A percentile compares a stretch with the other conserved stretches of the same genome.
These are phyloP conservation scores for Soucietia sequanensis DNA, from an alignment of 805 yeast genomes.

Conservation along the genomic window DNA sequence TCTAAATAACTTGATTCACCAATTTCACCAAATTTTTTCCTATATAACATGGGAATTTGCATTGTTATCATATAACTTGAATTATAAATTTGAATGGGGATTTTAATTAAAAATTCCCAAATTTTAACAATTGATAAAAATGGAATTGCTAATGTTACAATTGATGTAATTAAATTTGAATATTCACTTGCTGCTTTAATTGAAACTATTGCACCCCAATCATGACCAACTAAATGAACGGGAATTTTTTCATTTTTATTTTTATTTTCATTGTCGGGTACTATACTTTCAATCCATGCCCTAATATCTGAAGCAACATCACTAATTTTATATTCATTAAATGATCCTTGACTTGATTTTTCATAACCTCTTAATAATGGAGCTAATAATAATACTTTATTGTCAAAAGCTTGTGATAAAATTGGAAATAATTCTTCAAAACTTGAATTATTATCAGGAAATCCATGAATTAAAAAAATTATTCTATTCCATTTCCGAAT, in stretches of 20 bases:
- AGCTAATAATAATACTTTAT: constrained; percentile 23
- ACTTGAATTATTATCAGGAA: constrained; percentile 36
- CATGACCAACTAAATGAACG: constrained; percentile 42
- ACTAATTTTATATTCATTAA: constrained; percentile 21
- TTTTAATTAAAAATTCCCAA: constrained; percentile 27
- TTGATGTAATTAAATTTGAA: constrained; percentile 32
- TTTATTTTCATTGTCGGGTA: no score
- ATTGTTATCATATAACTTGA: constrained; percentile 38
- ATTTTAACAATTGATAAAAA: constrained; percentile 24
- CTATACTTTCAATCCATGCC: constrained; percentile 28
- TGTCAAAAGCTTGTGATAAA: constrained; percentile 13
- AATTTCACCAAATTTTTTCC: constrained; percentile 12
- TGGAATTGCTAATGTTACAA: constrained; percentile 40
- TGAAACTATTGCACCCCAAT: constrained; percentile 43
- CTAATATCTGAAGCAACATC: constrained; percentile 34
- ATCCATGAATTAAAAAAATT: constrained; percentile 33
- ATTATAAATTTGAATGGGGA: constrained; percentile 33
- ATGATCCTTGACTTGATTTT: constrained; percentile 23
- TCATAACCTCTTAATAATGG: constrained; percentile 42
- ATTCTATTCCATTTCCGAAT: constrained; percentile 20
- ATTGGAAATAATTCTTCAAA: constrained; percentile 22
- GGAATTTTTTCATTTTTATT: constrained; percentile 14
- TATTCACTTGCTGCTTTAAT: constrained; percentile 33
- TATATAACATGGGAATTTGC: constrained; percentile 29
- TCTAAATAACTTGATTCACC: constrained; percentile 26